Evolutionary conservation across 768 basidiomycete genomes (phyloP), one percentile per base, ranked within the genome.

Genomic region (Xerocomellus dryophilus): DNA sequence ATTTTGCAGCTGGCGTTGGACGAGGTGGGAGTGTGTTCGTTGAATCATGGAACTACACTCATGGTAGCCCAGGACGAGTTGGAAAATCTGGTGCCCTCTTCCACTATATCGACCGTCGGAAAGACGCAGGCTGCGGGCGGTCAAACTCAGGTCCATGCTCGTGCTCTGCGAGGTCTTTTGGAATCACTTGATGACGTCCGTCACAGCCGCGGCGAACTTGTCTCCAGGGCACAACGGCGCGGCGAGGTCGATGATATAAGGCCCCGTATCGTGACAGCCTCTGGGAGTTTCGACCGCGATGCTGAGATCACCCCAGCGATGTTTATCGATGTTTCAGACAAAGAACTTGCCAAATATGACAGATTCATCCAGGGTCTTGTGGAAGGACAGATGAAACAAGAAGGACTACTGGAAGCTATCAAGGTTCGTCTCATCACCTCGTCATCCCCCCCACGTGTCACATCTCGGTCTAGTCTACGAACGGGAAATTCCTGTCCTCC

Each of bases 271-370:
- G 61, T 89, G 58, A 78, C 76, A 47, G 84, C 84, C 21, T 84
- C 91, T 0, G 74, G 79, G 15, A 80, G 81, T 3, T 77, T 93
- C 42, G 85, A 86, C 47, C 77, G 80, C 23, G 78, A 87, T 67
- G 73, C 76, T 4, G 85, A 92, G 61, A 81, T 92, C 17, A 83
- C 85, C 34, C 84, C 95, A 0, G 88, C 85, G 21, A 88, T 88
- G 85, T 98, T 98, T 66, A 90, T 94, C 63, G 87, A 89, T 50
- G 75, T 90, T 12, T 81, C 87, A 27, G 86, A 92, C 51, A 80
- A 83, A 55, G 88, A 90, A 62, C 70, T 98, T 47, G 79, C 78
- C 1, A 94, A 93, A 71, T 95, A 93, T 58, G 88, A 91, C 53
- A 80, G 78, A 55, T 87, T 85, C 64, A 74, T 98, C 34, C 75